Conservation (phyloP, 1,139 yeast species). For the Zygosaccharomyces pseudobailii region DNA sequence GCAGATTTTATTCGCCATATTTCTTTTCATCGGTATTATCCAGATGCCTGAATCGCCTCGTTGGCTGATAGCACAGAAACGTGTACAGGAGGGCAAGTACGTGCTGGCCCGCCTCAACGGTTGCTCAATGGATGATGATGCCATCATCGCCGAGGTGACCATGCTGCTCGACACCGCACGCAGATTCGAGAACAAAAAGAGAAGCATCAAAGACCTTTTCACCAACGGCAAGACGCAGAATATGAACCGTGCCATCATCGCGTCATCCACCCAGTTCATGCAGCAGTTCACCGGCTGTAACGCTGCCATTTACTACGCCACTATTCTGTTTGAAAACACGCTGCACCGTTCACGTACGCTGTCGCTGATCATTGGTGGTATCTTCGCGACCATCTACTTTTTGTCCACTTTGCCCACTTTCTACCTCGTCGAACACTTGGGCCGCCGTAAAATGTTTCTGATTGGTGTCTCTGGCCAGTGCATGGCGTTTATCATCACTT, state of each 20-base stretch:
- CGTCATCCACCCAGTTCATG: constrained; percentile 58
- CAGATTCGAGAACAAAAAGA: constrained; percentile 29
- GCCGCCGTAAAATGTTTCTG: constrained; percentile 52
- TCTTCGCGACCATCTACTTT: constrained; percentile 59
- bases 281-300: constrained; percentile 59
- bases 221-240: constrained; percentile 48
- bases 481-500: constrained; percentile 37
- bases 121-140: constrained; percentile 40
- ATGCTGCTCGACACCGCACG: constrained; percentile 36
- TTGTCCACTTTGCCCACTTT: constrained; percentile 59
- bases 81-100: constrained; percentile 45
- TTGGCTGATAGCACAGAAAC: constrained; percentile 57
- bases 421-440: constrained; percentile 58
- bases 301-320: constrained; percentile 64
- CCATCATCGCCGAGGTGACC: constrained; percentile 42
- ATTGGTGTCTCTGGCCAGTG: constrained; percentile 42
- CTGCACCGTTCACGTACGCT: constrained; percentile 48
- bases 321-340: constrained; percentile 55
- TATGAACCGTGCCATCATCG: constrained; percentile 43
- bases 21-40: constrained; percentile 34
- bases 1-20: constrained; percentile 41
- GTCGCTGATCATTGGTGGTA: constrained; percentile 59
- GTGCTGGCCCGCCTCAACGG: constrained; percentile 28
- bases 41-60: constrained; percentile 68
- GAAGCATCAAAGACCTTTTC: constrained; percentile 43